phyloP scores from a whole-genome alignment of 202 grass and related monocot species.

The Schoenoplectus tabernaemontani region DNA sequence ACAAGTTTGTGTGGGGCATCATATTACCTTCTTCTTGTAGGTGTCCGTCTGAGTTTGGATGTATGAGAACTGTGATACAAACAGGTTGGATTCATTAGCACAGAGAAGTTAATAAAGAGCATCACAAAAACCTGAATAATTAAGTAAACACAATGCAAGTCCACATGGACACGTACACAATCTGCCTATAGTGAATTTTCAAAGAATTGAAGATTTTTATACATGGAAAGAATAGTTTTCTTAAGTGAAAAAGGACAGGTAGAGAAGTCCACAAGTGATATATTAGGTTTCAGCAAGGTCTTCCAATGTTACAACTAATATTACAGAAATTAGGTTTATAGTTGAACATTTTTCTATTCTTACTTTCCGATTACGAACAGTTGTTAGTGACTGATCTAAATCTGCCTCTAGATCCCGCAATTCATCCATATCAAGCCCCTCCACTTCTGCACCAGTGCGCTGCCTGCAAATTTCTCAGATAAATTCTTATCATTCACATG shows the following conservation, averaged over 20 bases:
- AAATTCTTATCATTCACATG: neutral
- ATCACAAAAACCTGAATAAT: neutral
- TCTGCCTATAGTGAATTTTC: neutral
- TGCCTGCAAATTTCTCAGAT: slow-evolving; percentile 36
- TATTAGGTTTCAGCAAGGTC: neutral
- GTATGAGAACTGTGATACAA: slow-evolving; percentile 65
- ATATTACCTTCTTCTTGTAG: slow-evolving; percentile 87
- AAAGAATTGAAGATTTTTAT: neutral
- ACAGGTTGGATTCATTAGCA: neutral
- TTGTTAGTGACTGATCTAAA: slow-evolving; percentile 60
- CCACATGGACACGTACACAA: neutral
- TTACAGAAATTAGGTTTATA: slow-evolving; percentile 13
- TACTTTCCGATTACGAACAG: slow-evolving; percentile 75
- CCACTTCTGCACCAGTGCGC: slow-evolving; percentile 82
- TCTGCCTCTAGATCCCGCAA: slow-evolving; percentile 87
- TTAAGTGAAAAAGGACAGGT: no score
- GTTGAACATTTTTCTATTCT: slow-evolving; percentile 1
- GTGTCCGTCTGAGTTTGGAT: slow-evolving; percentile 85
- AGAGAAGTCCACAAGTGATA: neutral
- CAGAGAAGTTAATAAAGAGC: neutral
- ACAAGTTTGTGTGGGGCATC: no score
- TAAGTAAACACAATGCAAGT: no score
- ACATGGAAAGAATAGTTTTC: neutral
- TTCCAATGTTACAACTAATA: neutral
- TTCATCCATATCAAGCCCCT: slow-evolving; percentile 60